phyloP scores from a whole-genome alignment of 73 alveolate species.

The Paramecium sonneborni region DNA sequence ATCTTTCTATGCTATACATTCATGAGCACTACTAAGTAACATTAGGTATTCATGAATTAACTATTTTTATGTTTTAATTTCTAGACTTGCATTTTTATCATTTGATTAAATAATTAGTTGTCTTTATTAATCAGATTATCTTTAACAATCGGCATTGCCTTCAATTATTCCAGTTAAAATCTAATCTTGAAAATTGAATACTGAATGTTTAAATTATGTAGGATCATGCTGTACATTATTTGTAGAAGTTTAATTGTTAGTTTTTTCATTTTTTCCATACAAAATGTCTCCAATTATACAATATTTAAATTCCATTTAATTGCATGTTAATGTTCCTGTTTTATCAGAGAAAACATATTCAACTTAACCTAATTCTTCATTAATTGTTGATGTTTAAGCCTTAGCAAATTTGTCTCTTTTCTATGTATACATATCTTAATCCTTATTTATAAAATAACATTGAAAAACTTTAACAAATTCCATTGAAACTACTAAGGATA shows the following conservation, averaged over 20 bases:
- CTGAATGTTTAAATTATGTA: slow-evolving; percentile 27
- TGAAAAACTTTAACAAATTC: slow-evolving; percentile 93
- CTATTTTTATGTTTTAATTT: slow-evolving; percentile 19
- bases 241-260: neutral
- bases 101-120: neutral
- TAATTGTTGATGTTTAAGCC: slow-evolving; percentile 97
- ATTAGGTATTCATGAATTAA: slow-evolving; percentile 72
- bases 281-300: slow-evolving; percentile 71
- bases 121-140: slow-evolving; percentile 17
- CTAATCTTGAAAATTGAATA: slow-evolving; percentile 53
- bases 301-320: slow-evolving; percentile 96
- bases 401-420: slow-evolving; percentile 86
- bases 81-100: slow-evolving; percentile 29
- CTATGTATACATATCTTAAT: slow-evolving; percentile 76
- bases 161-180: slow-evolving; percentile 41
- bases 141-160: neutral
- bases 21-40: slow-evolving; percentile 77
- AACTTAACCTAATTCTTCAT: slow-evolving; percentile 99
- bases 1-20: slow-evolving; percentile 75
- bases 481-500: slow-evolving; percentile 93
- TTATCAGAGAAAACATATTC: slow-evolving; percentile 98
- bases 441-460: slow-evolving; percentile 83
- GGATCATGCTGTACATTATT: neutral
- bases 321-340: slow-evolving; percentile 99
- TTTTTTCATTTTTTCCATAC: slow-evolving; percentile 48